A percentile compares a stretch with the other conserved stretches of the same genome.
Evolutionary conservation across 2,329 filamentous ascomycete species (phyloP).

Genomic region (Coniella lustricola): DNA sequence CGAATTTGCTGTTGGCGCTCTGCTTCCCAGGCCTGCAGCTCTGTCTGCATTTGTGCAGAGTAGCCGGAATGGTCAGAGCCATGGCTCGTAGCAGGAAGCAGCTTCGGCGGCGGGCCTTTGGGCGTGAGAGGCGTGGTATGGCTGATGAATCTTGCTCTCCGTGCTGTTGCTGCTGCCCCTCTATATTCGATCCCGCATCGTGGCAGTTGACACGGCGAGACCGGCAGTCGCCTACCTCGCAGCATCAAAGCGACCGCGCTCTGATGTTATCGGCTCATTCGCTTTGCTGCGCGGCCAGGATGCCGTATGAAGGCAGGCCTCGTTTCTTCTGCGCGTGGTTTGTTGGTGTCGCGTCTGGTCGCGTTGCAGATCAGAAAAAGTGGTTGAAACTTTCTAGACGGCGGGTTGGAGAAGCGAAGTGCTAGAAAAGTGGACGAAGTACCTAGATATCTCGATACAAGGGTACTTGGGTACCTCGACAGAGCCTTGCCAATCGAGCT

Average conservation of each 20-base stretch:
- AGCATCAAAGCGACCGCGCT: constrained; percentile 15
- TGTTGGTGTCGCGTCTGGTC: background rate
- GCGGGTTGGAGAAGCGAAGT: no score
- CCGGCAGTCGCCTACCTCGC: constrained; percentile 13
- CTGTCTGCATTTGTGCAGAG: background rate
- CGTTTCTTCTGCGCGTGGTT: no score
- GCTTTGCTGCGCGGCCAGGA: constrained; percentile 2
- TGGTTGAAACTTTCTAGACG: no score
- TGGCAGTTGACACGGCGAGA: constrained; percentile 15
- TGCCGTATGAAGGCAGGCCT: no score
- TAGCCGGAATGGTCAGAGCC: background rate
- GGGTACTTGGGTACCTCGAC: background rate
- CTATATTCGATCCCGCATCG: constrained; percentile 12
- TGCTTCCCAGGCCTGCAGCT: background rate
- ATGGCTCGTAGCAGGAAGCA: background rate
- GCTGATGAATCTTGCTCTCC: background rate
- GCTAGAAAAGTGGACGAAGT: no score
- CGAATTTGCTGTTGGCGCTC: no score
- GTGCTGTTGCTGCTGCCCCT: background rate
- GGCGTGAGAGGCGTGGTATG: background rate
- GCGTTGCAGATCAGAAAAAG: no score
- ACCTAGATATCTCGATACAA: background rate
- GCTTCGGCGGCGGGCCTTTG: no score
- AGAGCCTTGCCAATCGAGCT: no score
- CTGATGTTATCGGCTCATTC: constrained; percentile 14